These are phyloP conservation scores for Boletus subparvulus DNA, from an alignment of 768 basidiomycete genomes.

Conservation along the genomic window DNA sequence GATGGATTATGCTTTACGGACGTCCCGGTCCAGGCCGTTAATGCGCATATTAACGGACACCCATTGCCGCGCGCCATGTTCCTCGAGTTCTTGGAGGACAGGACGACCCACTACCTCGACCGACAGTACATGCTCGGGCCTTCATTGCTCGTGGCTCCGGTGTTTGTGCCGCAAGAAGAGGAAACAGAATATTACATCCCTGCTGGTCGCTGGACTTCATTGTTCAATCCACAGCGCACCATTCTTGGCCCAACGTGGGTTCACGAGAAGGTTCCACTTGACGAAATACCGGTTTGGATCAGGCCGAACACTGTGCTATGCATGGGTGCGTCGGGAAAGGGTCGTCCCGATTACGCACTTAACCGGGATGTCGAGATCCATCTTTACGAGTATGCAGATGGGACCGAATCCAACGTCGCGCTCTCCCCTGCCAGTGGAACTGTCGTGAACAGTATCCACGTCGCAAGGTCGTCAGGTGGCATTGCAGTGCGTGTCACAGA, in stretches of 20 bases:
- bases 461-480: slow-evolving; percentile 10
- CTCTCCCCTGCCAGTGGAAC: slow-evolving; percentile 11
- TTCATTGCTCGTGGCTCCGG: slow-evolving; percentile 60
- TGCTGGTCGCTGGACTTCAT: slow-evolving; percentile 59
- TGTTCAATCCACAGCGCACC: slow-evolving; percentile 54
- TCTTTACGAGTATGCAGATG: slow-evolving; percentile 52
- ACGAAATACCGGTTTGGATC: slow-evolving; percentile 68
- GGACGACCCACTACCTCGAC: slow-evolving; percentile 59
- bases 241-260: slow-evolving; percentile 62
- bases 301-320: slow-evolving; percentile 54
- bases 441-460: slow-evolving; percentile 3
- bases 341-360: slow-evolving; percentile 42
- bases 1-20: background rate
- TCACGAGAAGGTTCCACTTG: slow-evolving; percentile 58
- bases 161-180: slow-evolving; percentile 54
- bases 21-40: slow-evolving; percentile 42
- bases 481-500: slow-evolving; percentile 9
- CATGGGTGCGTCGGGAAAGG: slow-evolving; percentile 41
- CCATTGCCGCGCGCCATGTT: slow-evolving; percentile 67
- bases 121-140: slow-evolving; percentile 61
- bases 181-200: slow-evolving; percentile 61
- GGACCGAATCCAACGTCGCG: slow-evolving; percentile 27
- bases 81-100: slow-evolving; percentile 59
- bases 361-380: slow-evolving; percentile 46
- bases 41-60: slow-evolving; percentile 51